Evolutionary conservation across 2,329 filamentous ascomycete genomes (phyloP), one percentile per base, ranked within the genome.

Genomic region (Aspergillus udagawae): DNA sequence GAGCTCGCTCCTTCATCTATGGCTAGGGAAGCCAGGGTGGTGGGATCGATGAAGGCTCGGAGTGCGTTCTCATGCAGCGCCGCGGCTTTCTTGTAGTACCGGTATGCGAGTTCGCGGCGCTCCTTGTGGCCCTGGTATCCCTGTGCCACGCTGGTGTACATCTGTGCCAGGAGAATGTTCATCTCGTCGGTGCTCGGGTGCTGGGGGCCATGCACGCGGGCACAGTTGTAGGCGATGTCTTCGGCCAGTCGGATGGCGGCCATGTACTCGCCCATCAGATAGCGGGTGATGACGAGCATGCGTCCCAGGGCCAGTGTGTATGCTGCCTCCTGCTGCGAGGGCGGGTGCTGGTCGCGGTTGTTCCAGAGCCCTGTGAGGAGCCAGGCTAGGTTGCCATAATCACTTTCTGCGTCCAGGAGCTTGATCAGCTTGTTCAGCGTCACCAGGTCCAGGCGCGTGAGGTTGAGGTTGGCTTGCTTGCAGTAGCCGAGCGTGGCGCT

Each of bases 171-270:
- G 9, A 82, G 71, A 53, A 75, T 73, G 52, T 76, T 79, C 56
- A 79, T 77, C 62, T 80, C 76, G 50, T 81, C 65, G 2, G 80
- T 81, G 51, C 73, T 72, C 1, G 73, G 69, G 54, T 80, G 73
- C 20, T 75, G 71, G 17, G 75, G 71, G 6, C 80, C 80, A 62
- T 80, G 77, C 25, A 79, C 79, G 35, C 80, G 78, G 23, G 77
- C 76, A 62, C 81, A 76, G 67, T 83, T 83, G 72, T 83, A 83
- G 3, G 77, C 75, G 44, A 83, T 81, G 61, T 80, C 78, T 66
- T 82, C 80, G 63, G 76, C 77, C 27, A 83, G 75, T 42, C 70
- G 73, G 44, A 78, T 63, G 35, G 77, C 76, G 48, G 72, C 73
- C 65, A 75, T 66, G 28, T 73, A 71, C 50, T 79, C 77, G 41